Conservation (phyloP, 306 rosid genomes). For the Echinosophora koreensis region DNA sequence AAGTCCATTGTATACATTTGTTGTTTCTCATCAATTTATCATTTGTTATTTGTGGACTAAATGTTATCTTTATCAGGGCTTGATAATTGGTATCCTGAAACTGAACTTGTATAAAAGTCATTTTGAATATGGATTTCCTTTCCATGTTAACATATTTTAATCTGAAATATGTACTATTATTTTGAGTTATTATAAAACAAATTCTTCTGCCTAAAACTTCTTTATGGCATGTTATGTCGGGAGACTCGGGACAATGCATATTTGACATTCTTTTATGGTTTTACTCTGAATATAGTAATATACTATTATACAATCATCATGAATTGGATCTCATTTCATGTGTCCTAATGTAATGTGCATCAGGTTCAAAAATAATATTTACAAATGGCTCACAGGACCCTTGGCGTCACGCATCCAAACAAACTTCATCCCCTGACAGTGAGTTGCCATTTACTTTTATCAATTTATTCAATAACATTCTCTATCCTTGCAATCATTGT, state of each 20-base stretch:
- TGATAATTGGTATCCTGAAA: conserved; percentile 13
- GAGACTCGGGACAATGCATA: conserved; percentile 9
- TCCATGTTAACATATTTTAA: conserved; percentile 17
- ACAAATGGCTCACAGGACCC: conserved; percentile 97
- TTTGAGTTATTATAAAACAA: neutral
- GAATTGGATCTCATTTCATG: conserved; percentile 26
- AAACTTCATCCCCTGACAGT: conserved; percentile 77
- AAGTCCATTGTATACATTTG: neutral
- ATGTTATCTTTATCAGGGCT: conserved; percentile 9
- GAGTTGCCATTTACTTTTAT: conserved; percentile 55
- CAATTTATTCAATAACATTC: conserved; percentile 25
- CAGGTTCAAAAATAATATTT: conserved; percentile 92
- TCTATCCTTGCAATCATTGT: conserved; percentile 31
- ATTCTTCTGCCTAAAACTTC: conserved; percentile 19
- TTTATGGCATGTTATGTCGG: conserved; percentile 24
- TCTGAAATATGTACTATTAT: conserved; percentile 1
- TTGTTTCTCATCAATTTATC: conserved; percentile 9
- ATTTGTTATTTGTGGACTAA: conserved; percentile 9
- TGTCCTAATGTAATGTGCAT: conserved; percentile 41
- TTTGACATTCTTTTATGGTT: conserved; percentile 29
- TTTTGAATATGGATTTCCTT: neutral
- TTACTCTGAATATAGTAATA: conserved; percentile 14
- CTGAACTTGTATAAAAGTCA: conserved; percentile 14
- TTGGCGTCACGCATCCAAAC: conserved; percentile 98
- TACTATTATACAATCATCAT: neutral